Evolutionary conservation across 2,329 filamentous ascomycete species (phyloP).

Genomic region (Didymella lethalis): DNA sequence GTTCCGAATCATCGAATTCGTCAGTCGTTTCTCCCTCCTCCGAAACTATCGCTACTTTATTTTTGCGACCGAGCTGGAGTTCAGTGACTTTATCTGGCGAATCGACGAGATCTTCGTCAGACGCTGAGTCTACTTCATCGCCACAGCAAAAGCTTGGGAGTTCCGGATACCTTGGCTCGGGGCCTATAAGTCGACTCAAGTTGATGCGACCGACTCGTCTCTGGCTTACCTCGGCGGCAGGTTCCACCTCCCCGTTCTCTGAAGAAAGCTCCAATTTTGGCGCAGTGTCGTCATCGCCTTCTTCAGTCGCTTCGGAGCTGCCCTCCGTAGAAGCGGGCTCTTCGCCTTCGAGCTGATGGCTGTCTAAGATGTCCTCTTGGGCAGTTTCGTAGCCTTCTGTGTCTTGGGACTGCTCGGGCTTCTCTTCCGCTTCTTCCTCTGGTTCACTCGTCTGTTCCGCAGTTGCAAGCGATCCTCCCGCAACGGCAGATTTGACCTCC

Average conservation of each 20-base stretch:
- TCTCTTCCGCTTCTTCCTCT: slow-evolving; percentile 26
- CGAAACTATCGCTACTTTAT: background rate
- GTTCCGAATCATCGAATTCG: slow-evolving; percentile 38
- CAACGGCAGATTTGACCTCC: slow-evolving; percentile 12
- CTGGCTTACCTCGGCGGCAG: background rate
- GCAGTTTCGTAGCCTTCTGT: slow-evolving; percentile 46
- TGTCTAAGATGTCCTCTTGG: slow-evolving; percentile 38
- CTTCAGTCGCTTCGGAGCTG: slow-evolving; percentile 6
- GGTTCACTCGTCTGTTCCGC: slow-evolving; percentile 28
- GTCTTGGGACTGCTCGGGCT: slow-evolving; percentile 29
- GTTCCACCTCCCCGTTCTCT: background rate
- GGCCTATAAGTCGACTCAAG: slow-evolving; percentile 21
- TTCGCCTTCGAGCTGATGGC: slow-evolving; percentile 32
- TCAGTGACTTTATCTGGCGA: background rate
- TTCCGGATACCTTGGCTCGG: slow-evolving; percentile 31
- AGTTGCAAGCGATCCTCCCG: slow-evolving; percentile 24
- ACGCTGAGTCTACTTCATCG: background rate
- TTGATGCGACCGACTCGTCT: slow-evolving; percentile 35
- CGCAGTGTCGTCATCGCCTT: slow-evolving; percentile 10
- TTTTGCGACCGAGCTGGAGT: background rate
- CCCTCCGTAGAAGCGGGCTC: slow-evolving; percentile 16
- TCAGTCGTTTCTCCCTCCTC: slow-evolving; percentile 12
- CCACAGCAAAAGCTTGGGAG: slow-evolving; percentile 18
- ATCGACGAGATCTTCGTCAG: slow-evolving; percentile 8
- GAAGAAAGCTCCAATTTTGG: background rate